Base-by-base conservation (phyloP, 2,329 filamentous ascomycete genomes). In the Penicillium concentricum region DNA sequence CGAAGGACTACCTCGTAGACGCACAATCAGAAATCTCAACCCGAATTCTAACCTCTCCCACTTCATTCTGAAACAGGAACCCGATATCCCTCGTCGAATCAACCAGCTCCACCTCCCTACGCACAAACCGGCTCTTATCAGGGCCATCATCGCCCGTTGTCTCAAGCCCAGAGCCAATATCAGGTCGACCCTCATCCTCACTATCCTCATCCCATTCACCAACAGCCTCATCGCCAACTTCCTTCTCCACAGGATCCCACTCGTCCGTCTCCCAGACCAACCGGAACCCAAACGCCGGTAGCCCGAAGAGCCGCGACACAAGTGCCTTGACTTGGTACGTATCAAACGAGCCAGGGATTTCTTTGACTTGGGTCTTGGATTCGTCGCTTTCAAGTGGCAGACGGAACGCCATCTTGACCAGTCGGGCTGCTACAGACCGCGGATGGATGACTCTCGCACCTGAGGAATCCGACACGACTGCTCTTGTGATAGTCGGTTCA, bases 221-320 rank as follows among this genome's bases (percentile, higher is more conserved):
- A 18, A 15, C 16, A 8, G 70, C 74, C 42, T 84, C 84, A 30
- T 82, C 81, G 5, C 84, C 81, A 60, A 86, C 81, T 63, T 85
- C 84, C 59, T 83, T 81, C 9, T 82, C 82, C 0, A 91, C 86
- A 0, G 90, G 90, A 72, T 96, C 91, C 85, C 89, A 91, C 73
- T 97, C 92, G 20, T 91, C 90, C 9, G 92, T 96, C 76, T 96
- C 91, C 89, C 91, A 96, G 0, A 94, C 77, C 47, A 97, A 73
- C 39, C 80, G 82, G 58, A 93, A 76, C 41, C 76, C 76, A 60
- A 91, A 79, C 0, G 91, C 89, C 45, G 81, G 75, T 12, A 89
- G 64, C 1, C 76, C 79, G 67, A 95, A 91, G n/a, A 88, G 72
- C 62, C 84, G 87, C 0, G 87, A 88, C 0, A 91, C 87, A 9